A percentile compares a stretch with the other conserved stretches of the same genome.
These are phyloP conservation scores for Pyrenophora seminiperda DNA, from an alignment of 2,329 filamentous ascomycete genomes.

Conservation along the genomic window DNA sequence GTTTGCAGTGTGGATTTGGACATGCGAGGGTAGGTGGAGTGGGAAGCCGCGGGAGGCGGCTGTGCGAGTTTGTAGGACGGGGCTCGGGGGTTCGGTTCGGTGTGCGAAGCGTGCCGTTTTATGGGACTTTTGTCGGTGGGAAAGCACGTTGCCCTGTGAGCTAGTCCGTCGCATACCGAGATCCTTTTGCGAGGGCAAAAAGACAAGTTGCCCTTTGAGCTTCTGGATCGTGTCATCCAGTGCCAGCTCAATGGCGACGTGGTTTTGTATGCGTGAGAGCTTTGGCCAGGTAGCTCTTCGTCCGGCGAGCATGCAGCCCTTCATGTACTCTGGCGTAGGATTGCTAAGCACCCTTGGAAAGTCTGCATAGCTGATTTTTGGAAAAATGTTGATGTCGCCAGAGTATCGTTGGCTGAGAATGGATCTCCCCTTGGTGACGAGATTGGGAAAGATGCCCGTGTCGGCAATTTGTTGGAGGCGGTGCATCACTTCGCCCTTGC, in stretches of 20 bases:
- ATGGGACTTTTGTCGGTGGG: constrained; percentile 19
- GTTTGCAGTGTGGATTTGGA: constrained; percentile 21
- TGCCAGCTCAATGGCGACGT: constrained; percentile 85
- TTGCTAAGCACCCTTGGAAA: constrained; percentile 81
- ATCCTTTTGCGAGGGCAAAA: constrained; percentile 66
- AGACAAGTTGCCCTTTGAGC: constrained; percentile 70
- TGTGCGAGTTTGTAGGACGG: constrained; percentile 22
- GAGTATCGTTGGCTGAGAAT: constrained; percentile 90
- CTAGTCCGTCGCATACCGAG: constrained; percentile 31
- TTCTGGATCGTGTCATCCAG: constrained; percentile 75
- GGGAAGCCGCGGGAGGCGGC: too few species aligned
- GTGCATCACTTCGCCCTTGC: constrained; percentile 80
- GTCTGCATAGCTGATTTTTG: constrained; percentile 74
- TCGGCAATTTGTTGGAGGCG: constrained; percentile 81
- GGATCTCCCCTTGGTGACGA: constrained; percentile 76
- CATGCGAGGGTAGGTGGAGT: constrained; percentile 25
- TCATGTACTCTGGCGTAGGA: constrained; percentile 85
- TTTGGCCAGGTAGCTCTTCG: constrained; percentile 93
- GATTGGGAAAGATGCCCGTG: constrained; percentile 77
- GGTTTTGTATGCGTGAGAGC: constrained; percentile 80
- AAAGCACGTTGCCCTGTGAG: constrained; percentile 33
- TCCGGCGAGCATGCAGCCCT: constrained; percentile 74
- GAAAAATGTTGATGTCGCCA: constrained; percentile 92
- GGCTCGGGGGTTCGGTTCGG: constrained; percentile 27
- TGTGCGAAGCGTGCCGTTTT: constrained; percentile 31